A percentile compares a stretch with the other conserved stretches of the same genome.
Evolutionary conservation across 192 early-diverging fungal species (phyloP).

Genomic region (Coemansia sp.): DNA sequence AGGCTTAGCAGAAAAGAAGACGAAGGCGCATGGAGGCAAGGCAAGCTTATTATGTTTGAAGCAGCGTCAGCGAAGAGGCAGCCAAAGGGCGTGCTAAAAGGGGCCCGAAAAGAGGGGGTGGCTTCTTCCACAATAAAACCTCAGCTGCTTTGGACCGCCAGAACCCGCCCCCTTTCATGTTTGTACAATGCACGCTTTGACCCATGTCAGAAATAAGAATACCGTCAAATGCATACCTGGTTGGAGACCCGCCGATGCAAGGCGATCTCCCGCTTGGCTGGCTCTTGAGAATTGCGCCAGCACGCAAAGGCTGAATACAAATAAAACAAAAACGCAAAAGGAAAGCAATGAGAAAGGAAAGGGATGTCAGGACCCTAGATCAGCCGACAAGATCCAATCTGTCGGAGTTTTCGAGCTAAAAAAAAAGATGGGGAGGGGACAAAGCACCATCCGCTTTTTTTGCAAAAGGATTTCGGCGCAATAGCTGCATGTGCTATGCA

Average conservation of each 20-base stretch:
- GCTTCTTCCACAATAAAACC: not conserved
- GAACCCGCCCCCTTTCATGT: not conserved
- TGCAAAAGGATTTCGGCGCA: not conserved
- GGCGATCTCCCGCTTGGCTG: not conserved
- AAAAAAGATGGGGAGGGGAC: not conserved
- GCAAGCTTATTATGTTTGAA: not conserved
- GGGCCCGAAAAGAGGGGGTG: not conserved
- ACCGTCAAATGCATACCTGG: not conserved
- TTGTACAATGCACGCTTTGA: constrained; percentile 9
- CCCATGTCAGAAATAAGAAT: not conserved
- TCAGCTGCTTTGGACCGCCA: not conserved
- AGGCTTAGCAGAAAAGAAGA: constrained; percentile 8
- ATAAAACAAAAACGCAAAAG: not conserved
- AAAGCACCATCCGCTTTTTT: not conserved
- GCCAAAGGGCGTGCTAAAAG: not conserved
- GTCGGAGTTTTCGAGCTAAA: not conserved
- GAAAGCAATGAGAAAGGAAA: not conserved
- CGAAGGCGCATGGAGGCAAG: not conserved
- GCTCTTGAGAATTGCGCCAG: not conserved
- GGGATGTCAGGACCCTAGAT: not conserved
- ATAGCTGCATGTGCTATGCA: constrained; percentile 2
- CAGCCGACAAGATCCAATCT: not conserved
- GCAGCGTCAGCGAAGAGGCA: not conserved
- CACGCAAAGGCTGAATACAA: not conserved
- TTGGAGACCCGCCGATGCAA: not conserved